These are phyloP conservation scores for Hanseniaspora singularis DNA, from an alignment of 805 yeast genomes.

Conservation along the genomic window DNA sequence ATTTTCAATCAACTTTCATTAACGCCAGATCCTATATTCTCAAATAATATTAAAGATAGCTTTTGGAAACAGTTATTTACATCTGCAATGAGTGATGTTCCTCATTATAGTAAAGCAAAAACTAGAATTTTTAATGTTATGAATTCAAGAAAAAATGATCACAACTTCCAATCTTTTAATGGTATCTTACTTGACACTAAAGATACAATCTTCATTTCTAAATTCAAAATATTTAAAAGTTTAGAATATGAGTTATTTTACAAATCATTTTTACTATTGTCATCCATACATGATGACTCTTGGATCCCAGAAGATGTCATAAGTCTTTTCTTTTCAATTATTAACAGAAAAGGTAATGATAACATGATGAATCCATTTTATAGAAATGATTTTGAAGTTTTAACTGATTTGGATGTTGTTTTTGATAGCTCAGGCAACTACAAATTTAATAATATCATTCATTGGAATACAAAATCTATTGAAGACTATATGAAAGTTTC, in stretches of 20 bases:
- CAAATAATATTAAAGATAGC: slow-evolving; percentile 1
- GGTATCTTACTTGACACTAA: slow-evolving; percentile 10
- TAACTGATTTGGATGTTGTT: not conserved
- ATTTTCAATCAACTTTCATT: not conserved
- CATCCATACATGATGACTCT: slow-evolving; percentile 9
- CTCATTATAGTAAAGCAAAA: not conserved
- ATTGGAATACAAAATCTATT: slow-evolving; percentile 1
- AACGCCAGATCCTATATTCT: slow-evolving; percentile 1
- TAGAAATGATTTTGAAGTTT: slow-evolving; percentile 12
- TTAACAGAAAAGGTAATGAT: slow-evolving; percentile 2
- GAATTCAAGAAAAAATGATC: not conserved
- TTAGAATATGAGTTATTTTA: slow-evolving; percentile 14
- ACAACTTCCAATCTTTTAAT: not conserved
- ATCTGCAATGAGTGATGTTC: not conserved
- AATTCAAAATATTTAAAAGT: slow-evolving; percentile 12
- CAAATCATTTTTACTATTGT: not conserved
- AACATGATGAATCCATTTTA: not conserved
- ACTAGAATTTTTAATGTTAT: not conserved
- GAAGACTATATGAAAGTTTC: slow-evolving; percentile 2
- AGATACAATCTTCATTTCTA: slow-evolving; percentile 13
- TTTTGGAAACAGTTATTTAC: slow-evolving; percentile 2
- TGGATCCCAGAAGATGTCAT: slow-evolving; percentile 10
- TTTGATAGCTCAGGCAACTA: slow-evolving; percentile 4
- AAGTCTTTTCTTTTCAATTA: slow-evolving; percentile 3
- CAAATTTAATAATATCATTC: not conserved